Evolutionary conservation across 129 eudicot genomes (phyloP), one percentile per base, ranked within the genome.

Genomic region (Helichrysum umbraculigerum): DNA sequence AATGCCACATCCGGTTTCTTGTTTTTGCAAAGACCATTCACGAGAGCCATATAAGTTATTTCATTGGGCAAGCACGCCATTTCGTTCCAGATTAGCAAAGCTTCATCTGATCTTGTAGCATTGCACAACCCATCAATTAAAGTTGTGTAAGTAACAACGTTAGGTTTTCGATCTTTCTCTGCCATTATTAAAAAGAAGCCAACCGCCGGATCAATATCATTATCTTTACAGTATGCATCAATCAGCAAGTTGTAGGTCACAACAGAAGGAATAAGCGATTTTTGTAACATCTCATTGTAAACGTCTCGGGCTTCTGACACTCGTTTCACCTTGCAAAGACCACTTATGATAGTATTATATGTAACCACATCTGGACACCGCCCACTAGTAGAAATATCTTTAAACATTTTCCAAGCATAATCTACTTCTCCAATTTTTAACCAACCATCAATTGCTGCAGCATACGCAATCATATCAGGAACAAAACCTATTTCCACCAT

Each of bases 11-110:
- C 87, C 21, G 91, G 87, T 74, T 75, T 82, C 75, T 76, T 47
- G 44, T 90, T 86, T 84, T 91, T 93, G 87, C 97, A 90, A 57
- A 93, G 96, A 19, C 98, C 98, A 59, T 80, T 80, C 30, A 93
- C 79, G 50, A 93, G 89, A 79, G 91, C 93, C 98, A 90, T 88
- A 80, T 75, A 93, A 78, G 96, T 66, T 61, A 93, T 87, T 54
- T 80, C 72, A 78, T 88, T 93, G 16, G 93, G 97, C 7, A 70
- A 1, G 61, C 87, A 87, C n/a, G 74, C 85, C 96, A 93, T 91
- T 79, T 85, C 73, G 1, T 62, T 73, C 96, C 92, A 93, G 65
- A 88, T 58, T 32, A 71, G 39, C 28, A 88, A 34, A 76, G 98
- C 98, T 28, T 93, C 96, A 41, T 87, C 83, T 35, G 98, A 85